Percentiles rank a stretch among this genome's conserved stretches.
These are phyloP conservation scores for Aspergillus sojae DNA, from an alignment of 2,329 filamentous ascomycete species.

Conservation along the genomic window DNA sequence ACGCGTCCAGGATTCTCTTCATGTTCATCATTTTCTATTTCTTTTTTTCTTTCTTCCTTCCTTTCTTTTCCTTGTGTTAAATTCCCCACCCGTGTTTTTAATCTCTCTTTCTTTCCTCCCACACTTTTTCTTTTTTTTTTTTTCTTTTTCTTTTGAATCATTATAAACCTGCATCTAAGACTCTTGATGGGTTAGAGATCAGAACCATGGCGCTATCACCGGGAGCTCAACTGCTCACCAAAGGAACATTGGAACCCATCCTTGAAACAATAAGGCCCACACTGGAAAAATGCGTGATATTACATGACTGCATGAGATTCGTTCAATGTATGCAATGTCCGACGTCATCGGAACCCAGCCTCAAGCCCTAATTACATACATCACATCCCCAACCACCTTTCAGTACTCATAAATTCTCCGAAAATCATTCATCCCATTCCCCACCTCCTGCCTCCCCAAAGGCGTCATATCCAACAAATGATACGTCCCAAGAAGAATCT, in stretches of 20 bases:
- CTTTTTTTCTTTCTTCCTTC: slow-evolving; percentile 16
- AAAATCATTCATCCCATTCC: slow-evolving; percentile 23
- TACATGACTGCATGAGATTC: not conserved
- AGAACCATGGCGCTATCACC: not conserved
- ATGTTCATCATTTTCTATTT: slow-evolving; percentile 18
- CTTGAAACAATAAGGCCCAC: not conserved
- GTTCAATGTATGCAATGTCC: not conserved
- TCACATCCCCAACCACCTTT: not conserved
- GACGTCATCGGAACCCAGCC: not conserved
- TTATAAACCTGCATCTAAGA: slow-evolving; percentile 1
- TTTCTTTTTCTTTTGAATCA: slow-evolving; percentile 4
- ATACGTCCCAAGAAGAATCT: slow-evolving; percentile 22
- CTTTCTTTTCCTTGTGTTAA: slow-evolving; percentile 18
- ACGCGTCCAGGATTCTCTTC: slow-evolving; percentile 23
- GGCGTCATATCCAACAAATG: slow-evolving; percentile 26
- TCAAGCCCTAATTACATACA: not conserved
- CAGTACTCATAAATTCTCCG: slow-evolving; percentile 10
- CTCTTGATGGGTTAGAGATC: slow-evolving; percentile 7
- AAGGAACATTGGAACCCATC: not conserved
- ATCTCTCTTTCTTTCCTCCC: slow-evolving; percentile 6
- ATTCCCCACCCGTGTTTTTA: slow-evolving; percentile 19
- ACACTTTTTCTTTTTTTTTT: slow-evolving; percentile 11
- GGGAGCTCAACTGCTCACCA: not conserved
- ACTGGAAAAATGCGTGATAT: not conserved
- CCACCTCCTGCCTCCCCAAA: slow-evolving; percentile 23